Evolutionary conservation across 2,329 filamentous ascomycete species (phyloP).

Genomic region (Didymosphaeria variabile): DNA sequence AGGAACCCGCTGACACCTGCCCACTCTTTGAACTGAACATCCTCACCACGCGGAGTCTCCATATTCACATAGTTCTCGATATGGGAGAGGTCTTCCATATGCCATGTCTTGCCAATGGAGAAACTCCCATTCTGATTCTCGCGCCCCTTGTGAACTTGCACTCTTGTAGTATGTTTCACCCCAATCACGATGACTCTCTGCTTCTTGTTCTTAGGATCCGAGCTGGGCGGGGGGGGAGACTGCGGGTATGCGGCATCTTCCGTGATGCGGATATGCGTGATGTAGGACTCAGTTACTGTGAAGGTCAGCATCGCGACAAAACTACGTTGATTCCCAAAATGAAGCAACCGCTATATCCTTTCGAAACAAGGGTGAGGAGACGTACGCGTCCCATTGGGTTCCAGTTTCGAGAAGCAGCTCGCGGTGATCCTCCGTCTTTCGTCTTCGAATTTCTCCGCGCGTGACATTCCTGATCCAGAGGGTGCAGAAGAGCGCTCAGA

Average conservation of each 20-base stretch:
- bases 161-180: slow-evolving; percentile 88
- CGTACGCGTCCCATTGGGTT: slow-evolving; percentile 85
- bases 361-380: slow-evolving; percentile 31
- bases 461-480: slow-evolving; percentile 45
- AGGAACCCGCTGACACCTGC: slow-evolving; percentile 85
- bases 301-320: slow-evolving; percentile 6
- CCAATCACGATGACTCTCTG: slow-evolving; percentile 90
- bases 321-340: neutral
- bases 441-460: slow-evolving; percentile 91
- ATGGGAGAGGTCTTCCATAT: slow-evolving; percentile 84
- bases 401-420: slow-evolving; percentile 91
- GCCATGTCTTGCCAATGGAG: slow-evolving; percentile 98
- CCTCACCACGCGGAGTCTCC: slow-evolving; percentile 66
- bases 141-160: slow-evolving; percentile 95
- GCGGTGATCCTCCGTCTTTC: slow-evolving; percentile 95
- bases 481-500: slow-evolving; percentile 36
- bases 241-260: slow-evolving; percentile 88
- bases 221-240: slow-evolving; percentile 81
- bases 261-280: slow-evolving; percentile 91
- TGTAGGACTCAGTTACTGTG: slow-evolving; percentile 88
- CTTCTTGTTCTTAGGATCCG: slow-evolving; percentile 80
- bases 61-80: slow-evolving; percentile 83
- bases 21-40: slow-evolving; percentile 73
- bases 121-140: slow-evolving; percentile 95
- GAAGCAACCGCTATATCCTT: too few relatives aligned